Base-by-base conservation (phyloP, 805 yeast genomes). In the Starmerella stigmatis region DNA sequence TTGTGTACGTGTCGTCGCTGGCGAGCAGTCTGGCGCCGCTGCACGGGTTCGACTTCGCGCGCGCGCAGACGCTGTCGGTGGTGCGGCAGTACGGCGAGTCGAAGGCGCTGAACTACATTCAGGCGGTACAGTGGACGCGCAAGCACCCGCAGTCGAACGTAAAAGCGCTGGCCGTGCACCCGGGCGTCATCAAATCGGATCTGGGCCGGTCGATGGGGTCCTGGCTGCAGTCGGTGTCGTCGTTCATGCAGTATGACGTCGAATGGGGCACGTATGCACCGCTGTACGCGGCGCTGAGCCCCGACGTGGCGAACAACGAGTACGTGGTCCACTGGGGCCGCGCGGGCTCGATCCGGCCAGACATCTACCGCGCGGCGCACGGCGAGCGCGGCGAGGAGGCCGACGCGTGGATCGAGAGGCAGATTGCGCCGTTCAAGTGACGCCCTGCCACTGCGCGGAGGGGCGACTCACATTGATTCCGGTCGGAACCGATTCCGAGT, bases 1-100 rank as follows among this genome's bases (percentile, higher is more conserved):
- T 73, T 27, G 64, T 73, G 7, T 73, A 74, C 69, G 62, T 71
- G 1, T 53, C 73, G 1, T 72, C 76, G 0, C 40, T 62, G 27
- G 70, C 64, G 0, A 71, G 65, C 30, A 43, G 49, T 22, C 27
- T 50, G 15, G 53, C 60, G 0, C 60, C 70, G 0, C 30, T 46
- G 9, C 60, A 60, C 19, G 69, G 65, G 15, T 60, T 70, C 17
- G 52, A 65, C 35, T 59, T 62, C 49, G 64, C 60, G 37, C 66
- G 66, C 45, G 56, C 65, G 32, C 57, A 57, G 37, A 48, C 50
- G 21, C 21, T n/a, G 17, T 4, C 20, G 29, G n/a, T 43, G 43
- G 1, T 15, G 44, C 5, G 11, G 22, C 17, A 22, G 29, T 70
- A 73, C 52, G 69, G 66, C 4, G 72, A 69, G 54, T 63, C 71